Evolutionary conservation across 768 basidiomycete genomes (phyloP).

Genomic region (Stropharia rugosoannulata): DNA sequence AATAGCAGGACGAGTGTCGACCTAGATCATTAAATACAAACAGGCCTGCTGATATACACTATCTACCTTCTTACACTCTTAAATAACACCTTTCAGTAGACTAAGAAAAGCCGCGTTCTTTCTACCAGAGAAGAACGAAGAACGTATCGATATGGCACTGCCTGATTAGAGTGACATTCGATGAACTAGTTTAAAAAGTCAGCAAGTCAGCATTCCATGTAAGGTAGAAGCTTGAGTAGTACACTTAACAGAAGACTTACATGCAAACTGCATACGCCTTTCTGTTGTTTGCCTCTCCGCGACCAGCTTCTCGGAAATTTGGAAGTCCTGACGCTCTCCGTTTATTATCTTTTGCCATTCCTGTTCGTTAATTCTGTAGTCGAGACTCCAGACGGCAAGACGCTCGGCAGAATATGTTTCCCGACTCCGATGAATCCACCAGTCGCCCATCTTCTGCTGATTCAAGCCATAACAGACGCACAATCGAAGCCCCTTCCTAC

Average conservation of each 20-base stretch:
- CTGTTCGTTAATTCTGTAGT: constrained; percentile 6
- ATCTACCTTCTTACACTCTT: too few species aligned
- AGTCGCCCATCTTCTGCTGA: background rate
- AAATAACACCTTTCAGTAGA: too few species aligned
- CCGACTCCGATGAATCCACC: constrained; percentile 13
- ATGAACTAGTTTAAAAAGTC: background rate
- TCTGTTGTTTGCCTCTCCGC: constrained; percentile 5
- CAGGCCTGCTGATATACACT: too few species aligned
- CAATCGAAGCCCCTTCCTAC: background rate
- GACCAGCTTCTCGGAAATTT: constrained; percentile 11
- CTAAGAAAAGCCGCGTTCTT: too few species aligned
- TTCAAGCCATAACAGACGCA: constrained; percentile 11
- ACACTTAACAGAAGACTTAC: background rate
- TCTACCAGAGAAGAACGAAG: too few species aligned
- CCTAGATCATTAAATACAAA: too few species aligned
- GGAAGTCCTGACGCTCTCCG: constrained; percentile 10
- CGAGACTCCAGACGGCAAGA: constrained; percentile 6
- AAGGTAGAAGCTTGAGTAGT: background rate
- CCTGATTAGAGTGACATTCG: background rate
- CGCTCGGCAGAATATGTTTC: constrained; percentile 11
- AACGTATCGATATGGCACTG: too few species aligned
- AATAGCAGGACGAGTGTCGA: too few species aligned
- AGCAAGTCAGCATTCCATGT: background rate
- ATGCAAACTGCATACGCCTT: background rate
- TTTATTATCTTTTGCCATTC: constrained; percentile 6